Base-by-base conservation (phyloP, 2,329 filamentous ascomycete genomes). In the Trichoderma sp. region DNA sequence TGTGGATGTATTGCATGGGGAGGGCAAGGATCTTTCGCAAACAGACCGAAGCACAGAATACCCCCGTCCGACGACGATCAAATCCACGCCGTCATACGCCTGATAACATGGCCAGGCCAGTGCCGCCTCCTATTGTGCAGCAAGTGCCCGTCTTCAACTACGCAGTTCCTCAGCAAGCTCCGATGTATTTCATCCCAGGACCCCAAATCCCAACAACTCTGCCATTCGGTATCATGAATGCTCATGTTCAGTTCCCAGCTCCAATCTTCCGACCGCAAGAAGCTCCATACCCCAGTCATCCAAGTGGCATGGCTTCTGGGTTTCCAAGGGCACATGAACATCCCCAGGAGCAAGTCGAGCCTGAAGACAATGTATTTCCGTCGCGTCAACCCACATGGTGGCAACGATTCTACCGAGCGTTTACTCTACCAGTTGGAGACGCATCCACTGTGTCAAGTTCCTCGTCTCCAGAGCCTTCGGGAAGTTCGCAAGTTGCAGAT, bases 1-100 rank as follows among this genome's bases (percentile, higher is more conserved):
- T 73, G 5, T 74, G 74, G 44, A 73, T 77, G 71, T 81, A 75
- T 71, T 78, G 73, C 48, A 62, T 75, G 4, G 76, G 75, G 1
- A 71, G 63, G n/a, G 66, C 69, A 10, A 59, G 63, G 10, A 65
- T 65, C 17, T 43, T 63, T 28, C 64, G 50, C 7, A 63, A 24
- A 4, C 15, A 44, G 7, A 30, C 21, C 5, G n/a, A 41, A 15
- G 10, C 28, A 26, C 15, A 39, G 30, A 44, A 54, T 5, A 63
- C 69, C 26, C 66, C 67, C 21, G 65, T 66, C 15, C 66, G 69
- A 17, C 64, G 67, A 43, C 66, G 63, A 47, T 65, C 58, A 6
- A 50, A 52, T 17, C 60, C 15, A 14, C 28, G 19, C 43, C 41
- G 15, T 7, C 28, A 6, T 41, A 45, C 17, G 7, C 9, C 7